A percentile compares a stretch with the other conserved stretches of the same genome.
Evolutionary conservation across 148 eudicot species (phyloP).

Genomic region (Vaccinium vitisidaea): DNA sequence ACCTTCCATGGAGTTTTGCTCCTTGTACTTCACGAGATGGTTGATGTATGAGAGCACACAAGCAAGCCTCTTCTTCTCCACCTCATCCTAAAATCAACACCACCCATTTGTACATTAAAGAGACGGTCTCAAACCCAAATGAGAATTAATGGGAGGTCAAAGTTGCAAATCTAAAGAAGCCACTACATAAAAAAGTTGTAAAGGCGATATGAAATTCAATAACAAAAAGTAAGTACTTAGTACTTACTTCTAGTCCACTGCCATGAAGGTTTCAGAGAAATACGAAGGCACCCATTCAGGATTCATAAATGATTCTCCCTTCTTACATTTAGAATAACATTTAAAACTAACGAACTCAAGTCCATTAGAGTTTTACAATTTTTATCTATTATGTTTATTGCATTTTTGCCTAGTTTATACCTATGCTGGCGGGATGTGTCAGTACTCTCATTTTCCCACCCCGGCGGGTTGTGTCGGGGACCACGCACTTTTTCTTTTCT

Average conservation of each 20-base stretch:
- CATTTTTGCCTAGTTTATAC: no score
- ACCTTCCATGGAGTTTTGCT: slow-evolving; percentile 50
- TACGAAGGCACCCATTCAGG: neutral
- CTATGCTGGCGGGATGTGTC: no score
- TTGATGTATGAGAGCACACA: slow-evolving; percentile 66
- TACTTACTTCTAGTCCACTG: neutral
- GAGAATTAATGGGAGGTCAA: neutral
- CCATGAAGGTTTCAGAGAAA: neutral
- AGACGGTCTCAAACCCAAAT: neutral
- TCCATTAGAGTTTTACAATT: no score
- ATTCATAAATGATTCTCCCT: neutral
- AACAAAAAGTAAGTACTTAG: neutral
- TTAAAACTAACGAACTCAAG: neutral
- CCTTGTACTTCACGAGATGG: slow-evolving; percentile 80
- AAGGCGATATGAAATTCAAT: neutral
- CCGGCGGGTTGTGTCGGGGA: no score
- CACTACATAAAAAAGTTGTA: neutral
- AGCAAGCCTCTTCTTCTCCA: slow-evolving; percentile 50
- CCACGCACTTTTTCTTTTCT: no score
- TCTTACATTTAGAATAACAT: no score
- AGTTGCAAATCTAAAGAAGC: neutral
- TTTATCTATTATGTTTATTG: no score
- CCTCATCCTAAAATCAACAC: slow-evolving; percentile 50
- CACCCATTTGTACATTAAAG: neutral
- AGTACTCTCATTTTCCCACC: no score